Percentiles rank a stretch among this genome's conserved stretches.
phyloP scores from a whole-genome alignment of 2,329 filamentous ascomycete species.

The Podosphaera xanthii region DNA sequence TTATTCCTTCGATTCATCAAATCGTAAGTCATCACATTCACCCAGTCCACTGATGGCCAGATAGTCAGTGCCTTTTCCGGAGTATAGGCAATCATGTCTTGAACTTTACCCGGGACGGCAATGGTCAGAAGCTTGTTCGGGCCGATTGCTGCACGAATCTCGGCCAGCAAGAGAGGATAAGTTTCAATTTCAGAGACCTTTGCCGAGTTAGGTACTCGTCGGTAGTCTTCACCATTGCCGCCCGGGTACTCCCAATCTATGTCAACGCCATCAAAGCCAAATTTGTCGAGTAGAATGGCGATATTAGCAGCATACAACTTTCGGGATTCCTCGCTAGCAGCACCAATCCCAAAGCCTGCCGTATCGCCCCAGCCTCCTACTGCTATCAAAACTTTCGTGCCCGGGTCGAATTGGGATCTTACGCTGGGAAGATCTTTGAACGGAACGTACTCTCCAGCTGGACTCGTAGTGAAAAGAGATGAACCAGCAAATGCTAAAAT shows the following conservation, averaged over 20 bases:
- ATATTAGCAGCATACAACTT: constrained; percentile 40
- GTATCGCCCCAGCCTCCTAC: constrained; percentile 58
- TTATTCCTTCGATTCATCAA: constrained; percentile 46
- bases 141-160: constrained; percentile 34
- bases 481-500: constrained; percentile 9
- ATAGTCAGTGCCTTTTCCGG: constrained; percentile 33
- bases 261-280: constrained; percentile 39
- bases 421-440: constrained; percentile 6
- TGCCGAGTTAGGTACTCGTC: constrained; percentile 32
- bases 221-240: constrained; percentile 45
- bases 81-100: constrained; percentile 47
- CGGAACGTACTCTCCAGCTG: constrained; percentile 7
- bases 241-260: constrained; percentile 30
- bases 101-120: constrained; percentile 38
- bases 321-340: constrained; percentile 27
- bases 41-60: constrained; percentile 34
- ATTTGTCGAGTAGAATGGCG: constrained; percentile 33
- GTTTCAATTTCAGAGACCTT: constrained; percentile 39
- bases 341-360: constrained; percentile 34
- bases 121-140: constrained; percentile 36
- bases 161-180: constrained; percentile 36
- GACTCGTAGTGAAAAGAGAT: constrained; percentile 5
- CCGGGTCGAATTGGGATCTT: constrained; percentile 19
- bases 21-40: constrained; percentile 52
- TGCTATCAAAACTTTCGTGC: constrained; percentile 43